Evolutionary conservation across 352 stramenopile species (phyloP), one percentile per base, ranked within the genome.

Genomic region (Globisporangium rhizosaccharum): DNA sequence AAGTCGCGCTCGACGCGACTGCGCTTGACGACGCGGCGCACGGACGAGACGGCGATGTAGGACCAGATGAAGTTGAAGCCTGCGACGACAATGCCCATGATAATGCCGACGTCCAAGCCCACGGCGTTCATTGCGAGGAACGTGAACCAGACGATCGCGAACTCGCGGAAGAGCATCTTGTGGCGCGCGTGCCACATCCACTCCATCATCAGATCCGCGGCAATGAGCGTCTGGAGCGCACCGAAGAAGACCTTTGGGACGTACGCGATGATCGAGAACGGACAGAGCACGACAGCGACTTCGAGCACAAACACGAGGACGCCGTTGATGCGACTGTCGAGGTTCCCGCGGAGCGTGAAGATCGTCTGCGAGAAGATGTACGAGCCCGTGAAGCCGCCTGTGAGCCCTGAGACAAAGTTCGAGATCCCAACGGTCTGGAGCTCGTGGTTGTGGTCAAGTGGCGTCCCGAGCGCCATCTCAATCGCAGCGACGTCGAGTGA

Each of bases 361-460:
- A 95, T 94, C 42, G 95, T 99, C 79, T 99, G 97, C 26, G 87
- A 98, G 71, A 99, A 99, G 65, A 99, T 99, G 73, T 99, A 99
- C 26, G 85, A 98, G 7, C 97, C 97, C 6, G 97, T 99, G 68
- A 99, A 99, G 44, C 97, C 97, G 20, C 97, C 96, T 0, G 87
- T 90, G 41, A 99, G 52, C 6, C 97, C 97, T 28, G 89, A 98
- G 15, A 99, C 66, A 18, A 99, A 73, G 75, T 99, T 99, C 48
- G 88, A 98, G 26, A 98, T 76, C 1, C 97, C 97, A 8, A 99
- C 96, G 30, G 92, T 98, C 57, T 94, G 84, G 17, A 97, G 72
- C 53, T 99, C 97, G 63, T 95, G 75, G 73, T 99, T 97, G 79
- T 98, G 97, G 67, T 98, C 82, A 18, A 99, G 76, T 1, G 93